Percentiles rank a stretch among this genome's conserved stretches.
Evolutionary conservation across 176 grass and related monocot genomes (phyloP).

Genomic region (Avena sativa): DNA sequence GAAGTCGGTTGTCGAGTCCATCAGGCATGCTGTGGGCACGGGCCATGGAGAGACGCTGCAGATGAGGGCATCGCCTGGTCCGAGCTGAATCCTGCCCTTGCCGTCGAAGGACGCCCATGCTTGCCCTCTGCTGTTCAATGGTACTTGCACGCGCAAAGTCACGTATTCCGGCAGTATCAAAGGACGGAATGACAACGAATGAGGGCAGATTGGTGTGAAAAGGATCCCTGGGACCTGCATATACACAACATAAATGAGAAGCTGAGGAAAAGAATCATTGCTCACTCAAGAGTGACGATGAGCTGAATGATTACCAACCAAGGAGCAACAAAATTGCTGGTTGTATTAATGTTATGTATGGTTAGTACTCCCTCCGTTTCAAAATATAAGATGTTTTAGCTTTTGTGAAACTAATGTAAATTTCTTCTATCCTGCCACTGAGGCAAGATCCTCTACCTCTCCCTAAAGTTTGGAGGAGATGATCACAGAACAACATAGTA

Average conservation of each 20-base stretch:
- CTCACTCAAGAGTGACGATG: neutral
- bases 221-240: slow-evolving; percentile 79
- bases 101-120: slow-evolving; percentile 88
- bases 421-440: neutral
- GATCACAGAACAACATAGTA: neutral
- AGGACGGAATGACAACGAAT: slow-evolving; percentile 74
- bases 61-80: slow-evolving; percentile 69
- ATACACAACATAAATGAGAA: slow-evolving; percentile 7
- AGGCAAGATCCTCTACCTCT: neutral
- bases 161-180: slow-evolving; percentile 74
- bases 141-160: slow-evolving; percentile 68
- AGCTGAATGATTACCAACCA: neutral
- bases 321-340: neutral
- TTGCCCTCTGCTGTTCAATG: slow-evolving; percentile 75
- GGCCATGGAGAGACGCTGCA: slow-evolving; percentile 74
- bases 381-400: neutral
- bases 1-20: slow-evolving; percentile 72
- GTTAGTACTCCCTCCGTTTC: neutral
- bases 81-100: slow-evolving; percentile 73
- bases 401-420: too few species aligned
- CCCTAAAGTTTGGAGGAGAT: neutral
- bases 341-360: slow-evolving; percentile 6
- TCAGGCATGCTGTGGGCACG: slow-evolving; percentile 70
- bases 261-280: neutral
- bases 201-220: slow-evolving; percentile 86